Percentiles rank a stretch among this genome's conserved stretches.
Evolutionary conservation across 208 protist genomes (phyloP).

Genomic region (Spongospora subterranea): DNA sequence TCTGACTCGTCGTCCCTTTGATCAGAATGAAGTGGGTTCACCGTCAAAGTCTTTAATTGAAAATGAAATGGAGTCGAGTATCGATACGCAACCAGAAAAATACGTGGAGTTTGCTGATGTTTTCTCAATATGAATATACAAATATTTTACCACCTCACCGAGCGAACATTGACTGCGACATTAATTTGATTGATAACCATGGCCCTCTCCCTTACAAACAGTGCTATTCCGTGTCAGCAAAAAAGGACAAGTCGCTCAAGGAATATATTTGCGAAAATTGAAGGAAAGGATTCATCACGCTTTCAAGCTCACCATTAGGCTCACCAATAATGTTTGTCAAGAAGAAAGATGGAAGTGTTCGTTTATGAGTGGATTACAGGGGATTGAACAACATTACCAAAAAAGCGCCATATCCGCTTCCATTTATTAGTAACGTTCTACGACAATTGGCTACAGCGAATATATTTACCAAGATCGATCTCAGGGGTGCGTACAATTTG

Average conservation of each 20-base stretch:
- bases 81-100: not conserved
- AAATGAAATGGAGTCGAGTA: not conserved
- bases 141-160: not conserved
- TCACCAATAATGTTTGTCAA: not conserved
- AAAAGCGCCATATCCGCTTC: constrained; percentile 4
- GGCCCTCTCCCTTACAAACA: not conserved
- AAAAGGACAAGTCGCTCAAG: not conserved
- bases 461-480: constrained; percentile 33
- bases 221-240: not conserved
- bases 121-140: not conserved
- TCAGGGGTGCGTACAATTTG: not conserved
- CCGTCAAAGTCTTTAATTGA: not conserved
- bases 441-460: not conserved
- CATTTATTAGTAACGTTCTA: not conserved
- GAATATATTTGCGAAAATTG: not conserved
- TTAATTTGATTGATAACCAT: not conserved
- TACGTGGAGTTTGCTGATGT: not conserved
- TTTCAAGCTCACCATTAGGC: not conserved
- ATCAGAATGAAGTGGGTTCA: not conserved
- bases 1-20: no score
- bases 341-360: not conserved
- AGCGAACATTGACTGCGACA: not conserved
- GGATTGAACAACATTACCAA: constrained; percentile 34
- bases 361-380: not conserved
- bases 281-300: not conserved